Conservation (phyloP, 2,329 filamentous ascomycete species). For the Hypoxylon sp. region DNA sequence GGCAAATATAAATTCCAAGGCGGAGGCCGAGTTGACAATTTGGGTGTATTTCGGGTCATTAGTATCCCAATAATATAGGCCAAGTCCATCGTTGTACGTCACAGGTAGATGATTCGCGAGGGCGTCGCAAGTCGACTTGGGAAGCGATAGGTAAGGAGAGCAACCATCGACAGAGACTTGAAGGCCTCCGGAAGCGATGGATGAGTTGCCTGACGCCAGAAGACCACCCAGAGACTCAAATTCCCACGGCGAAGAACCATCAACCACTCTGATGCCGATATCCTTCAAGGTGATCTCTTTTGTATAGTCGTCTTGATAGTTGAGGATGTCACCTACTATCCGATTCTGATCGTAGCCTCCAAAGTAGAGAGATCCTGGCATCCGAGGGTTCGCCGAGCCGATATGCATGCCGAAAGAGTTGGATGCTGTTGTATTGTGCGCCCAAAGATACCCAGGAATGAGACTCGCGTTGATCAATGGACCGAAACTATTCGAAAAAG, state of each 20-base stretch:
- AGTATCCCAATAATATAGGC: constrained; percentile 61
- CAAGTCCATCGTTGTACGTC: constrained; percentile 54
- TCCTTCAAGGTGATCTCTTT: constrained; percentile 56
- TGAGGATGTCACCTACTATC: constrained; percentile 55
- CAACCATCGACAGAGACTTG: constrained; percentile 55
- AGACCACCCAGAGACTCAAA: constrained; percentile 53
- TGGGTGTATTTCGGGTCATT: constrained; percentile 53
- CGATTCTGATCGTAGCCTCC: constrained; percentile 61
- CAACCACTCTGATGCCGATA: constrained; percentile 59
- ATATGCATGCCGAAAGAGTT: constrained; percentile 62
- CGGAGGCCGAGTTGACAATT: constrained; percentile 59
- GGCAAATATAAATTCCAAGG: constrained; percentile 59
- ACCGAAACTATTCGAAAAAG: constrained; percentile 43
- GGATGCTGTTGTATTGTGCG: constrained; percentile 52
- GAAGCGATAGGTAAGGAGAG: constrained; percentile 60
- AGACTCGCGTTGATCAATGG: constrained; percentile 53
- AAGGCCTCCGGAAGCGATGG: constrained; percentile 50
- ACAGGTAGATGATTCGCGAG: constrained; percentile 58
- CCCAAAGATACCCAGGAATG: constrained; percentile 51
- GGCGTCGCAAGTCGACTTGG: constrained; percentile 59
- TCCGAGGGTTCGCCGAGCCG: constrained; percentile 54
- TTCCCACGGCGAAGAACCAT: constrained; percentile 58
- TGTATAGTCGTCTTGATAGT: constrained; percentile 44
- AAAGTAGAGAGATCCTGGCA: constrained; percentile 57
- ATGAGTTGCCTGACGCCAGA: constrained; percentile 49